These are phyloP conservation scores for Dothideomycetes sp. DNA, from an alignment of 2,329 filamentous ascomycete genomes.

Conservation along the genomic window DNA sequence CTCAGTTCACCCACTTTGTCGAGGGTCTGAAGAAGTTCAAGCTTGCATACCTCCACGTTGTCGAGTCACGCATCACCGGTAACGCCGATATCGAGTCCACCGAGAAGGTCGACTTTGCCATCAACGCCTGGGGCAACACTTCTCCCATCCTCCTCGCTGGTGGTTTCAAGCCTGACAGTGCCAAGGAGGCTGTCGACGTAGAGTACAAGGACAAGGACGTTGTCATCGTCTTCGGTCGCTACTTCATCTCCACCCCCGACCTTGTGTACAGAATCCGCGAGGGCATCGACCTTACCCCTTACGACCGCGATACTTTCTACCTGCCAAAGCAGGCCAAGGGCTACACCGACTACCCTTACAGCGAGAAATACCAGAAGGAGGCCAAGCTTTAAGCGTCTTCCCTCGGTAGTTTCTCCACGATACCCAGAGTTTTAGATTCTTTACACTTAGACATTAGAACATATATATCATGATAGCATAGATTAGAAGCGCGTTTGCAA, in stretches of 20 bases:
- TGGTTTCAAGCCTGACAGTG: slow-evolving; percentile 29
- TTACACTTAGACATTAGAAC: no score
- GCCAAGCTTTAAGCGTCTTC: slow-evolving; percentile 4
- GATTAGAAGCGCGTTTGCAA: no score
- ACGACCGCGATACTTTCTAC: slow-evolving; percentile 38
- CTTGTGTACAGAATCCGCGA: slow-evolving; percentile 34
- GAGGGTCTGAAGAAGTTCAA: slow-evolving; percentile 38
- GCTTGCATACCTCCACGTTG: slow-evolving; percentile 50
- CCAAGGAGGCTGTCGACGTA: slow-evolving; percentile 24
- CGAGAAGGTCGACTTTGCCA: slow-evolving; percentile 31
- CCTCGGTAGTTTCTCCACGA: background rate
- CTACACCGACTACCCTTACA: slow-evolving; percentile 32
- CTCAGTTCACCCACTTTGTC: slow-evolving; percentile 52
- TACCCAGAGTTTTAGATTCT: no score
- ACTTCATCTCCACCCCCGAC: slow-evolving; percentile 40
- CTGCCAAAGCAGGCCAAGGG: slow-evolving; percentile 25
- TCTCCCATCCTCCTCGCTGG: slow-evolving; percentile 38
- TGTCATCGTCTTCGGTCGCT: slow-evolving; percentile 36
- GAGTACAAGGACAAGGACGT: slow-evolving; percentile 33
- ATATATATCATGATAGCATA: no score
- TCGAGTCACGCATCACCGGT: slow-evolving; percentile 46
- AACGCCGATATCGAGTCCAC: slow-evolving; percentile 28
- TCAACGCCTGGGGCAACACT: slow-evolving; percentile 33
- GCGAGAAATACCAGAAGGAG: slow-evolving; percentile 21
- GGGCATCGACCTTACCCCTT: slow-evolving; percentile 31